Conservation (phyloP, 495 filamentous ascomycete species). For the Chaetomium fimeti region DNA sequence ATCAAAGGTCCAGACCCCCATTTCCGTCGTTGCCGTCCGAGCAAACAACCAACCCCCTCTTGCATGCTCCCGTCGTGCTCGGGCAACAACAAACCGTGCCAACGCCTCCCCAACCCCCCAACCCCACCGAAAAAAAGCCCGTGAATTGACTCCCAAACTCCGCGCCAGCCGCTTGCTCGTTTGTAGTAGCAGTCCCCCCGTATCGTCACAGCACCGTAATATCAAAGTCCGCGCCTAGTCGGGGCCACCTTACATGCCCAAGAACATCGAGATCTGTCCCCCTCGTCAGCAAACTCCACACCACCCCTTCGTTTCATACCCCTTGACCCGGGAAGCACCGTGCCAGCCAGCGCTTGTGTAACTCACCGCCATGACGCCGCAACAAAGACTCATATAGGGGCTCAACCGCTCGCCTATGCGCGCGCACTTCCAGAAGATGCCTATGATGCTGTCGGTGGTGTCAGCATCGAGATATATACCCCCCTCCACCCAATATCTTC, state of each 20-base stretch:
- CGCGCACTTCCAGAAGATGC: slow-evolving; percentile 96
- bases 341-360: no score
- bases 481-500: no score
- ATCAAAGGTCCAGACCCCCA: background rate
- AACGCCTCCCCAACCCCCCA: background rate
- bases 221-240: background rate
- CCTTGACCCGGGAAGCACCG: no score
- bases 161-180: background rate
- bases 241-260: slow-evolving; percentile 14
- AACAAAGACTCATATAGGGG: slow-evolving; percentile 94
- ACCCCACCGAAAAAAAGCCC: background rate
- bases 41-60: background rate
- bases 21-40: background rate
- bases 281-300: background rate
- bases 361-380: slow-evolving; percentile 85
- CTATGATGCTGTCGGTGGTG: slow-evolving; percentile 61
- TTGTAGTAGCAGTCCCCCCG: background rate
- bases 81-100: background rate
- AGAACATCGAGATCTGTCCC: slow-evolving; percentile 20
- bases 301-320: no score
- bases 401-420: slow-evolving; percentile 90
- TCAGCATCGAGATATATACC: slow-evolving; percentile 19
- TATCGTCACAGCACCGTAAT: background rate
- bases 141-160: background rate
- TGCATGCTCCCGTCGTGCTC: background rate